Percentiles rank a stretch among this genome's conserved stretches.
Conservation (phyloP, 2,329 filamentous ascomycete species). For the Diatrype stigma region DNA sequence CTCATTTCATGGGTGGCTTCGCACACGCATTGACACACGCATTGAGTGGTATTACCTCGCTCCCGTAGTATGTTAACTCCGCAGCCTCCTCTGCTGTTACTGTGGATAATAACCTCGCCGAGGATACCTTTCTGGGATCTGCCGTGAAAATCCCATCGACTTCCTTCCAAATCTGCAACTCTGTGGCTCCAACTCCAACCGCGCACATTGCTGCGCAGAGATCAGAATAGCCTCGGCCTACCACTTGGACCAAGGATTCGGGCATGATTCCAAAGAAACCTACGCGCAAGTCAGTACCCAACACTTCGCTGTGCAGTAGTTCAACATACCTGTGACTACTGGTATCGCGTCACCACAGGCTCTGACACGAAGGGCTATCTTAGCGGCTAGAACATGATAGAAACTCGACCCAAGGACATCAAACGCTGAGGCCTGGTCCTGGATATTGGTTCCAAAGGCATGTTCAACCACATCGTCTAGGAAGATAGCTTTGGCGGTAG, state of each 20-base stretch:
- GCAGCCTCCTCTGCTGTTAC: slow-evolving; percentile 75
- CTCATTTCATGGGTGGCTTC: too few species aligned
- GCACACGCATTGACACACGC: too few species aligned
- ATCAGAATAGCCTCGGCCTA: slow-evolving; percentile 68
- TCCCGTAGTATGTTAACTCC: slow-evolving; percentile 68
- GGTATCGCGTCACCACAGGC: slow-evolving; percentile 21
- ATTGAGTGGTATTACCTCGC: slow-evolving; percentile 34
- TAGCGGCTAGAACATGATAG: slow-evolving; percentile 21
- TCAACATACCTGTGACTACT: slow-evolving; percentile 22
- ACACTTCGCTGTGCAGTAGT: not conserved
- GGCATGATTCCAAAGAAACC: slow-evolving; percentile 68
- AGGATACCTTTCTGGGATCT: slow-evolving; percentile 76
- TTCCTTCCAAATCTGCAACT: slow-evolving; percentile 72
- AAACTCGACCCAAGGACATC: slow-evolving; percentile 21
- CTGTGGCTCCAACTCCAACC: slow-evolving; percentile 57
- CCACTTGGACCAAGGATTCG: slow-evolving; percentile 58
- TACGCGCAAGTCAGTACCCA: slow-evolving; percentile 28
- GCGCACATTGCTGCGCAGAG: slow-evolving; percentile 66
- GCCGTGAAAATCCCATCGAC: slow-evolving; percentile 72
- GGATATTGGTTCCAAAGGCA: slow-evolving; percentile 19
- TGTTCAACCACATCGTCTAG: slow-evolving; percentile 23
- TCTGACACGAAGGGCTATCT: slow-evolving; percentile 20
- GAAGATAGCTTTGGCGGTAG: slow-evolving; percentile 18
- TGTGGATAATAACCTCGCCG: slow-evolving; percentile 61
- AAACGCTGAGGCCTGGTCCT: slow-evolving; percentile 20